A percentile compares a stretch with the other conserved stretches of the same genome.
phyloP scores from a whole-genome alignment of 345 rosid species.

The Bruguiera parviflora region DNA sequence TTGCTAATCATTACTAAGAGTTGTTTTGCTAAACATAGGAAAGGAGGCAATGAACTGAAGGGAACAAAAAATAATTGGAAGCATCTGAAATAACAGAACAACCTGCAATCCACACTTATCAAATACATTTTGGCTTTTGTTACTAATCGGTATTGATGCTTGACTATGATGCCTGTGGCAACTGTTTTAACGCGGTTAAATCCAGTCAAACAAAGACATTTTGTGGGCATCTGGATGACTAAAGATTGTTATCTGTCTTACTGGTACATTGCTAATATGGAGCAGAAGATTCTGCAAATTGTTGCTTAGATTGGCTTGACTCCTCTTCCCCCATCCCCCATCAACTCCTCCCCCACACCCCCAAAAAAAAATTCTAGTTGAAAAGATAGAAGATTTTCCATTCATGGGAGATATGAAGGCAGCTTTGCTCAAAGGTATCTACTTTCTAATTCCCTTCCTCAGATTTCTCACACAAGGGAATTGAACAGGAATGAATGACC shows the following conservation, averaged over 20 bases:
- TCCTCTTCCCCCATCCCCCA: background rate
- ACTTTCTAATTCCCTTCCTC: background rate
- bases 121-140: too few relatives aligned
- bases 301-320: background rate
- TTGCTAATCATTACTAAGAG: background rate
- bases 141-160: too few relatives aligned
- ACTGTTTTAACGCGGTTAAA: too few relatives aligned
- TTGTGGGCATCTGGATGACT: too few relatives aligned
- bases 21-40: background rate
- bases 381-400: background rate
- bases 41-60: background rate
- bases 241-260: too few relatives aligned
- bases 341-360: too few relatives aligned
- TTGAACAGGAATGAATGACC: constrained; percentile 20
- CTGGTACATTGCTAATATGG: background rate
- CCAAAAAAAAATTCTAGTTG: background rate
- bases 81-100: background rate
- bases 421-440: background rate
- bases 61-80: background rate
- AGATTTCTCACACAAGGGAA: constrained; percentile 18
- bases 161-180: too few relatives aligned
- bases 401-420: background rate
- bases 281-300: background rate
- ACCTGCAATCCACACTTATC: too few relatives aligned
- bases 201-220: too few relatives aligned